These are phyloP conservation scores for Primulina huaijiensis DNA, from an alignment of 257 asterid genomes.

Conservation along the genomic window DNA sequence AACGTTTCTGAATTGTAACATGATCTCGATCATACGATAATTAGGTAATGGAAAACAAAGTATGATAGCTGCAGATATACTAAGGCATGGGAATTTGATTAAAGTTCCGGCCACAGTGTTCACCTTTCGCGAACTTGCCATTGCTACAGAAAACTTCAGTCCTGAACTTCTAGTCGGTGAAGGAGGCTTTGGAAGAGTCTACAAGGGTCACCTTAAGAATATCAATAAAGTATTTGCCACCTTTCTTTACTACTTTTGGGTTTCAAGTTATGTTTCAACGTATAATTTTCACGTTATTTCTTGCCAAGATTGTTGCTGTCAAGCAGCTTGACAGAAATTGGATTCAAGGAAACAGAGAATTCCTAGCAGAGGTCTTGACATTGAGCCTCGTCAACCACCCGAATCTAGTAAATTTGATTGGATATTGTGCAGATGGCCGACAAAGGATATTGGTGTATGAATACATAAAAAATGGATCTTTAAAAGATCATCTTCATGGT, in stretches of 20 bases:
- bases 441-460: conserved; percentile 80
- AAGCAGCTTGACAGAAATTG: neutral
- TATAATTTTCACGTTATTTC: neutral
- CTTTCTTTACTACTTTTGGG: neutral
- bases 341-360: neutral
- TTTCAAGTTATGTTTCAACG: neutral
- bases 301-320: neutral
- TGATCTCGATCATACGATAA: neutral
- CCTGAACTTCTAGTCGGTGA: conserved; percentile 68
- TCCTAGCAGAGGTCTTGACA: conserved; percentile 59
- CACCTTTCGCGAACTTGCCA: conserved; percentile 75
- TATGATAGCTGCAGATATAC: conserved; percentile 44
- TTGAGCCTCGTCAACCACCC: conserved; percentile 69
- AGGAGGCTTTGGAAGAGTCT: conserved; percentile 91
- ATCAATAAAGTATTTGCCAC: conserved; percentile 51
- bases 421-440: conserved; percentile 86
- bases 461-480: conserved; percentile 64
- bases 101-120: conserved; percentile 61
- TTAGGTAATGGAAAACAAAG: conserved; percentile 54
- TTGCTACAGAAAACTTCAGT: conserved; percentile 72
- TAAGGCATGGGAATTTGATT: conserved; percentile 36
- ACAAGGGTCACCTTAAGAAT: conserved; percentile 66
- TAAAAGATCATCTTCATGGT: conserved; percentile 76
- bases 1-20: neutral
- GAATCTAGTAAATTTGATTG: conserved; percentile 69